Evolutionary conservation across 225 moss, liverwort and hornwort genomes (phyloP), one percentile per base, ranked within the genome.

Genomic region (Polytrichum commune): DNA sequence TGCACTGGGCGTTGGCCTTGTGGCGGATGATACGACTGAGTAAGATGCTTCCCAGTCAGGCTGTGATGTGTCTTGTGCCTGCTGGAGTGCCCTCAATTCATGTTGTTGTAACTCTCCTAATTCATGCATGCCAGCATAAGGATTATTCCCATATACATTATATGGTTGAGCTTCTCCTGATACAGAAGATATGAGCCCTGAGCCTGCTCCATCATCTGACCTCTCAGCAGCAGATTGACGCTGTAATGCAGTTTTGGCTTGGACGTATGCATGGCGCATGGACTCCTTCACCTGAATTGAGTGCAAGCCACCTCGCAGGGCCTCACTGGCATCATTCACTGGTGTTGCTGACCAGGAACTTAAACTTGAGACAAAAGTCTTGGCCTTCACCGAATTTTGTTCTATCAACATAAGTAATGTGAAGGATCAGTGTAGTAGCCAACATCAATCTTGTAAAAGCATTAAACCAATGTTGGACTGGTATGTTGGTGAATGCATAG

Each of bases 11-110:
- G 85, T 83, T 75, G 97, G 92, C 80, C 97, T 86, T 54, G 90
- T 81, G 18, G 94, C 91, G 61, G 58, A 46, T 46, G 93, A 97
- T 70, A 92, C 97, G 62, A 94, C 79, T 54, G 94, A 93, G 77
- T 94, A 92, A 20, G 94, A 90, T 27, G 97, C 90, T 79, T 97
- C 97, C 97, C 92, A 91, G 70, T 97, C 96, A 72, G 87, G 87
- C 76, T 93, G 96, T 27, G 84, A 86, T 55, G 79, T 69, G 62
- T 76, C 83, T 74, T 81, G 78, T 55, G 69, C 86, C 33, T 84
- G 58, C 56, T 67, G 74, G 27, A 64, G 72, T 32, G 69, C 29
- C 69, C 46, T 46, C 46, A 16, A 46, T 35, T 71, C 62, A 46
- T 71, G 62, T 46, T 61, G 61, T 8, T 20, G 71, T 19, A 19